Evolutionary conservation across 805 yeast species (phyloP).

Genomic region (Debaryomyces tyrocola): DNA sequence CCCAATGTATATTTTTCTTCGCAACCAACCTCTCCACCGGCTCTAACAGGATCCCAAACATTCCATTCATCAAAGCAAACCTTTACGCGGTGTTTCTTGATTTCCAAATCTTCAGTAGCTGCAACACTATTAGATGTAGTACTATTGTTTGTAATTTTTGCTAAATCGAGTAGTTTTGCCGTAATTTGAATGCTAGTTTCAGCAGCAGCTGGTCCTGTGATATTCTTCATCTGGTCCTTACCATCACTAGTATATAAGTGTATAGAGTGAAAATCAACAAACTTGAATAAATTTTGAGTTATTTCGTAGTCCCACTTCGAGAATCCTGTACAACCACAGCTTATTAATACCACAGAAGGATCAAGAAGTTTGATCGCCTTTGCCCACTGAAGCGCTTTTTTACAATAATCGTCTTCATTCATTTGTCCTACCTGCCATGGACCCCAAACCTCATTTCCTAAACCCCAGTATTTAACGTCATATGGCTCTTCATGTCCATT

Average conservation of each 20-base stretch:
- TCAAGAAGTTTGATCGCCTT: conserved; percentile 32
- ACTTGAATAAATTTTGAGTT: conserved; percentile 19
- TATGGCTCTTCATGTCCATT: conserved; percentile 34
- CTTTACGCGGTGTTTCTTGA: conserved; percentile 14
- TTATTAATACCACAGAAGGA: conserved; percentile 21
- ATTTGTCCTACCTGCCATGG: conserved; percentile 36
- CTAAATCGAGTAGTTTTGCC: conserved; percentile 24
- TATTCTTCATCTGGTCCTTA: conserved; percentile 23
- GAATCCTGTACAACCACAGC: conserved; percentile 30
- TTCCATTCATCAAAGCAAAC: conserved; percentile 38
- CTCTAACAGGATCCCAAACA: conserved; percentile 33
- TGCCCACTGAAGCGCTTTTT: conserved; percentile 32
- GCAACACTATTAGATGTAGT: conserved; percentile 9
- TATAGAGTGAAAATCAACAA: conserved; percentile 29
- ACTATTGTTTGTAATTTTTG: conserved; percentile 18
- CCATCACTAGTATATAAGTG: conserved; percentile 28
- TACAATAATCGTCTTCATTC: conserved; percentile 25
- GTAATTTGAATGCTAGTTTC: conserved; percentile 30
- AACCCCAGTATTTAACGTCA: conserved; percentile 34
- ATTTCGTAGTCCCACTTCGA: conserved; percentile 28
- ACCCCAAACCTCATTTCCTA: conserved; percentile 38
- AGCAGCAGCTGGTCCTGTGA: conserved; percentile 27
- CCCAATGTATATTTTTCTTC: conserved; percentile 29
- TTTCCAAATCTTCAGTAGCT: neutral
- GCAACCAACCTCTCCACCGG: conserved; percentile 28